Percentiles rank a stretch among this genome's conserved stretches.
phyloP scores from a whole-genome alignment of 2,329 filamentous ascomycete species.

The Colletotrichum godetiae region DNA sequence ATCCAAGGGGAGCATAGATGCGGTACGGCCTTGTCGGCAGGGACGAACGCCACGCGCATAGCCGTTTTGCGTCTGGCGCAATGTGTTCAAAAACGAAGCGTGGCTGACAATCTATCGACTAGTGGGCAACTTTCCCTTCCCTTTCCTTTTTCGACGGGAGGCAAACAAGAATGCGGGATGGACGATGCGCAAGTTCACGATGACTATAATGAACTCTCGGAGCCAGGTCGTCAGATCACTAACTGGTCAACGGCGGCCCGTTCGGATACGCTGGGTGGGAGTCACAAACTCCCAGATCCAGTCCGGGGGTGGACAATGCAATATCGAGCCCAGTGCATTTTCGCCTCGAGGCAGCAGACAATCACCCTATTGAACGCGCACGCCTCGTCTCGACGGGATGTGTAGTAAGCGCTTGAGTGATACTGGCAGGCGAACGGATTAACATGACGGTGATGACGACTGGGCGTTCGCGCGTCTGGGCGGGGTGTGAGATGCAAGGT shows the following conservation, averaged over 20 bases:
- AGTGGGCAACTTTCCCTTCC: neutral
- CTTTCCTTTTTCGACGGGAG: constrained; percentile 1
- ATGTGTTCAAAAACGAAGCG: neutral
- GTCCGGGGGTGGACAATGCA: neutral
- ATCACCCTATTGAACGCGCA: neutral
- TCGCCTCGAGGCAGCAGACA: neutral
- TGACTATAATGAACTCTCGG: constrained; percentile 10
- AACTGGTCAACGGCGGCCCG: neutral
- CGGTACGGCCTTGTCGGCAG: neutral
- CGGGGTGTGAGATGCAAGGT: neutral
- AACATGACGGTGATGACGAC: constrained; percentile 22
- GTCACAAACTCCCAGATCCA: neutral
- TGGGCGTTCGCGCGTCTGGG: constrained; percentile 2
- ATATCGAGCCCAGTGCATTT: neutral
- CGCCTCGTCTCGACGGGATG: neutral
- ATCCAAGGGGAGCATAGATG: neutral
- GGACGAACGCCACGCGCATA: neutral
- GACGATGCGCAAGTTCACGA: constrained; percentile 1
- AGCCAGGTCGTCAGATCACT: constrained; percentile 4
- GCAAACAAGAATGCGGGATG: neutral
- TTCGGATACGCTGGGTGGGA: neutral
- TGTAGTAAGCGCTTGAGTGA: constrained; percentile 14
- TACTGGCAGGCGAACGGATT: neutral
- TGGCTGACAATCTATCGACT: constrained; percentile 3
- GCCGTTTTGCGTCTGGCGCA: constrained; percentile 22